Base-by-base conservation (phyloP, 139 green algal genomes). In the Tetraselmis chui region DNA sequence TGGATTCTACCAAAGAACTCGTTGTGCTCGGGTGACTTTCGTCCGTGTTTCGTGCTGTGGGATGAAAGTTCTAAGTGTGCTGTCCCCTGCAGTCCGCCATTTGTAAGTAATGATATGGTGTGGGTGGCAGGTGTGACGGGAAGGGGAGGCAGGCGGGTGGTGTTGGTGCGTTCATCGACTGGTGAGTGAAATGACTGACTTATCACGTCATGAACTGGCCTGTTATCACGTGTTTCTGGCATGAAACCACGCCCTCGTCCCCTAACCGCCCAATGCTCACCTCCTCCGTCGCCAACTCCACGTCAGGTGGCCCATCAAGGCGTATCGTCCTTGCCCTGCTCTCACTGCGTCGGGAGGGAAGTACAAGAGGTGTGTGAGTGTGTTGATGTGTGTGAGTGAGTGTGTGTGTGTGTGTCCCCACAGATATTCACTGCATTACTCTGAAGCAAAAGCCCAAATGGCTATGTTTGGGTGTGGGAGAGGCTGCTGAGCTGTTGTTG, bases 261-360 rank as follows among this genome's bases (percentile, higher is more conserved):
- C n/a, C n/a, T n/a, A n/a, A n/a, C n/a, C n/a, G n/a, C n/a, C n/a
- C n/a, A n/a, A n/a, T n/a, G n/a, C n/a, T n/a, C n/a, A n/a, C n/a
- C n/a, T n/a, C n/a, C n/a, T n/a, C n/a, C n/a, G n/a, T n/a, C n/a
- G n/a, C n/a, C n/a, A n/a, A n/a, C n/a, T n/a, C n/a, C n/a, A n/a
- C n/a, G n/a, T n/a, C n/a, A n/a, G 93, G 93, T 97, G 90, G 87
- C 94, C 94, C 2, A 95, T 97, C 83, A 97, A 97, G 89, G 94
- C 92, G 0, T 97, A 97, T 83, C 83, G 92, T 28, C 93, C 93
- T 0, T 97, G 94, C 82, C 82, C 90, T 28, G 85, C 83, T 2
- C 86, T 90, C 28, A 81, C 83, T 1, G 78, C 87, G 27, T 87
- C 85, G 0, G 93, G 93, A 23, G 76, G 93, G 23, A 84, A 85